Percentiles rank a stretch among this genome's conserved stretches.
phyloP scores from a whole-genome alignment of 106 monocot species.

The Apostasia ramifera region DNA sequence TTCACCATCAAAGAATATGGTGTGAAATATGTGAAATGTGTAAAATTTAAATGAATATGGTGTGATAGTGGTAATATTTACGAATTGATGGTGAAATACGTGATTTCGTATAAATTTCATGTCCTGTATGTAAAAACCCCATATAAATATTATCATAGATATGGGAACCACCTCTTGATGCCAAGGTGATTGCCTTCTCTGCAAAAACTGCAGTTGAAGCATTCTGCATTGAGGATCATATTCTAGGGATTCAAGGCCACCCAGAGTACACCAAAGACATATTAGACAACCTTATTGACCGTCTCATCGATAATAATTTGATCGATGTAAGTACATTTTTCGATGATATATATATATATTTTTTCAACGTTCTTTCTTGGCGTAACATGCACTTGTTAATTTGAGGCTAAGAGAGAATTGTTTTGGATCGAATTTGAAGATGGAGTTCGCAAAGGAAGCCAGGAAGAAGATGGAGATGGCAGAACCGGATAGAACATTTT shows the following conservation, averaged over 20 bases:
- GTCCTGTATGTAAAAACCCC: too few relatives aligned
- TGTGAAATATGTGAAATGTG: too few relatives aligned
- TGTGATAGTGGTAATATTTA: too few relatives aligned
- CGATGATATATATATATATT: not conserved
- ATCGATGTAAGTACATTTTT: slow-evolving; percentile 49
- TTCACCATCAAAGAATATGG: too few relatives aligned
- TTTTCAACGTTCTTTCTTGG: too few relatives aligned
- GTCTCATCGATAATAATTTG: slow-evolving; percentile 31
- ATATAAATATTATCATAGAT: too few relatives aligned
- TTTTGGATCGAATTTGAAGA: slow-evolving; percentile 8
- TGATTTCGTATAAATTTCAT: too few relatives aligned
- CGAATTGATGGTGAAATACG: too few relatives aligned
- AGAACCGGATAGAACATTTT: slow-evolving; percentile 22
- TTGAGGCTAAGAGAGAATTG: not conserved
- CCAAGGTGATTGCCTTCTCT: slow-evolving; percentile 50
- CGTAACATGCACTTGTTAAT: too few relatives aligned
- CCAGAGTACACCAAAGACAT: slow-evolving; percentile 83
- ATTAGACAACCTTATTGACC: slow-evolving; percentile 48
- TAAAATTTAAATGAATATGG: too few relatives aligned
- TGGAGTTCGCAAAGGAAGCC: slow-evolving; percentile 15
- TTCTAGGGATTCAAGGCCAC: slow-evolving; percentile 84
- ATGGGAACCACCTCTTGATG: slow-evolving; percentile 43
- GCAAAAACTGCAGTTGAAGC: slow-evolving; percentile 66
- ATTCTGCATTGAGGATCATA: slow-evolving; percentile 48
- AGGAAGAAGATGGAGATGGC: slow-evolving; percentile 4